Conservation (phyloP, 2,329 filamentous ascomycete species). For the Colletotrichum chlorophyti region DNA sequence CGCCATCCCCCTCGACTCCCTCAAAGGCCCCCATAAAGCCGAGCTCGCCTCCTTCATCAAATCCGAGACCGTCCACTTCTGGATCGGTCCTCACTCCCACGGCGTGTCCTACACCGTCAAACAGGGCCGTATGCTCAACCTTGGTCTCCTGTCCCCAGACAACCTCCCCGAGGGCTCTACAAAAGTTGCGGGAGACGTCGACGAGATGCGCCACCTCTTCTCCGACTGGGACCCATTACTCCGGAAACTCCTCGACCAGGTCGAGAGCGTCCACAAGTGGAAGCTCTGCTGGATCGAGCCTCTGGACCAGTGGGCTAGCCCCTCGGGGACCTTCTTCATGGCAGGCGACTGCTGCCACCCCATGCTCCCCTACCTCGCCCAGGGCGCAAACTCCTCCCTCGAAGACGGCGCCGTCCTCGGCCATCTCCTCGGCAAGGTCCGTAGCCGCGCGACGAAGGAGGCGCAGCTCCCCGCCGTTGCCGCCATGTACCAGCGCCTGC, state of each 20-base stretch:
- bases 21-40: constrained; percentile 44
- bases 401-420: constrained; percentile 30
- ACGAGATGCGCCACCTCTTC: constrained; percentile 44
- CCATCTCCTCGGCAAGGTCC: constrained; percentile 23
- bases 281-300: constrained; percentile 49
- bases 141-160: constrained; percentile 37
- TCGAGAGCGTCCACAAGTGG: constrained; percentile 52
- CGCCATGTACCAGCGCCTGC: constrained; percentile 29
- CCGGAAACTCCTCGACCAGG: constrained; percentile 40
- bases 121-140: constrained; percentile 50
- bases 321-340: constrained; percentile 45
- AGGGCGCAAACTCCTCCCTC: constrained; percentile 42
- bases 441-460: neutral
- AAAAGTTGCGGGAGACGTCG: constrained; percentile 37
- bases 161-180: constrained; percentile 25
- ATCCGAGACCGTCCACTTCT: constrained; percentile 58
- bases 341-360: constrained; percentile 54
- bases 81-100: constrained; percentile 59
- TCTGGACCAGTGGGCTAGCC: constrained; percentile 48
- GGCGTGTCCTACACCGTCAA: constrained; percentile 55
- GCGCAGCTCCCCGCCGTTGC: constrained; percentile 20
- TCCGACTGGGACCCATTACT: constrained; percentile 43
- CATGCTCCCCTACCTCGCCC: constrained; percentile 56
- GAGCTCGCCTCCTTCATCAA: constrained; percentile 51
- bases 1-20: constrained; percentile 53